These are phyloP conservation scores for Circinella minor DNA, from an alignment of 371 early-diverging fungal genomes.

Conservation along the genomic window DNA sequence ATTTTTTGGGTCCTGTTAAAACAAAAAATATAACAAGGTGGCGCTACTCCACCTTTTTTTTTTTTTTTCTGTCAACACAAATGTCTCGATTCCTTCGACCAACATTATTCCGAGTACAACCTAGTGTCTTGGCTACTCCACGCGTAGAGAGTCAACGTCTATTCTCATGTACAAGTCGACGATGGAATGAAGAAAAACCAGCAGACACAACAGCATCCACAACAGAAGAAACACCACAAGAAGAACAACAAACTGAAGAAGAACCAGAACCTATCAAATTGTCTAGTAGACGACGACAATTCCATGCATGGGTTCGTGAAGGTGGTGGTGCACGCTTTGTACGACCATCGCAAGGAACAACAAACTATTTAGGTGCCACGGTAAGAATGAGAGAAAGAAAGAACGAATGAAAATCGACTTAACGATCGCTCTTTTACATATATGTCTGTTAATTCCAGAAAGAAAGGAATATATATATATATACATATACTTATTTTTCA, in stretches of 20 bases:
- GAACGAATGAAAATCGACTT: no score
- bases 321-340: conserved; percentile 40
- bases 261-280: conserved; percentile 42
- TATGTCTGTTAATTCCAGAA: not conserved
- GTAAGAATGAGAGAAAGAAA: conserved; percentile 15
- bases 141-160: conserved; percentile 10
- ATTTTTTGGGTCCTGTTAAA: not conserved
- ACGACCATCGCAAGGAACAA: conserved; percentile 48
- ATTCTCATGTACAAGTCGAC: conserved; percentile 14
- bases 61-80: conserved; percentile 1
- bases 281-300: conserved; percentile 49
- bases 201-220: conserved; percentile 12
- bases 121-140: not conserved
- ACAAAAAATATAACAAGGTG: conserved; percentile 8
- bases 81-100: conserved; percentile 10
- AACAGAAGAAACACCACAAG: conserved; percentile 16
- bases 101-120: conserved; percentile 7
- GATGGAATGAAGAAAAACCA: conserved; percentile 18
- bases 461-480: not conserved
- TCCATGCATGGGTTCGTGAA: conserved; percentile 46
- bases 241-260: conserved; percentile 15
- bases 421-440: no score
- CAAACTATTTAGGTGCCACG: conserved; percentile 45
- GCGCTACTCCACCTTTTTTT: not conserved
- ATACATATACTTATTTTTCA: not conserved